Evolutionary conservation across 345 rosid species (phyloP).

Genomic region (Melaleuca alternifolia): DNA sequence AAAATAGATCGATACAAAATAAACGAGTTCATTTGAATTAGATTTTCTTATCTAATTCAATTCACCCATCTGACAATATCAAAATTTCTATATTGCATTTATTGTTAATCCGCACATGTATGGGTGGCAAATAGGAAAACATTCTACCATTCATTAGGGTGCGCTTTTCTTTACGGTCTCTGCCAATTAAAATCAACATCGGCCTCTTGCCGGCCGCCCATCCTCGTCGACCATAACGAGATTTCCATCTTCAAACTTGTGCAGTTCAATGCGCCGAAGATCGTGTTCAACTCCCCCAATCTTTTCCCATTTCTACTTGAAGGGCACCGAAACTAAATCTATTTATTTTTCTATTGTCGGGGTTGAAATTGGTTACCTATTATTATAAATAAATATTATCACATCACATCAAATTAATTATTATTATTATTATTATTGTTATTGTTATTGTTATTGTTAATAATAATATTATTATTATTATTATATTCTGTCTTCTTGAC

Average conservation of each 20-base stretch:
- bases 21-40: too few species aligned
- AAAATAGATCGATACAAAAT: too few species aligned
- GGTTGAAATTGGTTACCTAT: background rate
- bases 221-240: too few species aligned
- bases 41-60: too few species aligned
- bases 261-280: background rate
- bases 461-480: too few species aligned
- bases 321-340: too few species aligned
- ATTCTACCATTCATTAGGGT: background rate
- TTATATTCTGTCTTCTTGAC: background rate
- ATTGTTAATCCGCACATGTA: too few species aligned
- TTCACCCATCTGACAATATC: too few species aligned
- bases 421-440: too few species aligned
- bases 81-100: too few species aligned
- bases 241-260: too few species aligned
- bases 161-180: accelerated
- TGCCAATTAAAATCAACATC: background rate
- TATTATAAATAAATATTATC: background rate
- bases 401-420: background rate
- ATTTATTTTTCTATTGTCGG: background rate
- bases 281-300: background rate
- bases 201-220: background rate
- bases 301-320: background rate
- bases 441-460: too few species aligned
- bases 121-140: accelerated